Conservation (phyloP, 257 asterid species). For the Fraxinus anomala region DNA sequence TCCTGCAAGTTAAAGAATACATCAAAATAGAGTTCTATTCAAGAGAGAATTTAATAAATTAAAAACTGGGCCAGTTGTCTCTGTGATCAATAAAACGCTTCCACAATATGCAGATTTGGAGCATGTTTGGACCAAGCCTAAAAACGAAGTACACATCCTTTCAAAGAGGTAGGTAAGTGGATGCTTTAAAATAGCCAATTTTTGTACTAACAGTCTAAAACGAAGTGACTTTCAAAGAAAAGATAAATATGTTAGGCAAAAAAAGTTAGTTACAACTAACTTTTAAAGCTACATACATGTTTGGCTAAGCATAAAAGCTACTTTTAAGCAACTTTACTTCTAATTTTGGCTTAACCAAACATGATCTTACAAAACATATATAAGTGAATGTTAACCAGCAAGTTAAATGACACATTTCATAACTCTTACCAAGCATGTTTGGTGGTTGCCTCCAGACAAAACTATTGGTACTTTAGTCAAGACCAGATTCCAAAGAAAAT, state of each 20-base stretch:
- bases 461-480: not conserved
- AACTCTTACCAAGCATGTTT: not conserved
- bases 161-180: not conserved
- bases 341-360: not conserved
- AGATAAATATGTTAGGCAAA: not conserved
- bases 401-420: not conserved
- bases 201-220: not conserved
- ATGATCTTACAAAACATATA: not conserved
- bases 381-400: not conserved
- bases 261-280: not conserved
- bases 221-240: too few relatives aligned
- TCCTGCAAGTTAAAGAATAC: slow-evolving; percentile 48
- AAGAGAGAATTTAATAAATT: not conserved
- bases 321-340: not conserved
- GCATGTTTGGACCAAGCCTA: not conserved
- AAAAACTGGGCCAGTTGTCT: not conserved
- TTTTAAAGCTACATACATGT: not conserved
- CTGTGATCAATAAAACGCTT: not conserved
- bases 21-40: not conserved
- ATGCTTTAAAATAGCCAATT: too few relatives aligned
- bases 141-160: not conserved
- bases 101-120: not conserved
- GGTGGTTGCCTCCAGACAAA: not conserved
- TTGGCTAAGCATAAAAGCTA: not conserved
- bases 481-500: not conserved